Base-by-base conservation (phyloP, 441 rosid species). In the Aquilaria agallochum region DNA sequence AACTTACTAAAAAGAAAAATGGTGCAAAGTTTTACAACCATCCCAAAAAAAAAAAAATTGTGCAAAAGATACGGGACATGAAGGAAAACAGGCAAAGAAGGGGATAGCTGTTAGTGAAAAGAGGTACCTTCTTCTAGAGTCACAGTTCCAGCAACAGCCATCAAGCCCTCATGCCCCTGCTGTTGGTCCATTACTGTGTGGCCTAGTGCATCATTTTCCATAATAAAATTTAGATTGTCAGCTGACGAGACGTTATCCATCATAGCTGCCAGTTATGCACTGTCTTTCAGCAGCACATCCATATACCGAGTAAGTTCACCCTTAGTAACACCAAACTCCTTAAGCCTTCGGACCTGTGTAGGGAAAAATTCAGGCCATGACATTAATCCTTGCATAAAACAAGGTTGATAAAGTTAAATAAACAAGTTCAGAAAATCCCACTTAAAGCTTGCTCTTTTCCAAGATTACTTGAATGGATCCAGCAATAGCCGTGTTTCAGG, bases 251-350 rank as follows among this genome's bases (percentile, higher is more conserved):
- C 96, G 67, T 92, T 95, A 74, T 95, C 98, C 65, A 92, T 87
- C 98, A 90, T 92, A 62, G 98, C 98, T 44, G 98, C 94, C 59
- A 90, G 83, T 76, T 95, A 98, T 82, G 92, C 99, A 64, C 98
- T 95, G 72, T 95, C 99, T 82, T 95, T 92, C 57, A 95, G 70
- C 60, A 92, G 86, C 20, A 98, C 98, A 73, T 87, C 97, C 97
- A 92, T 83, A 78, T 95, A 95, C 62, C 99, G 96, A 53, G 95
- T 87, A 72, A 92, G 74, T 83, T 95, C 99, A 62, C 99, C 98
- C 78, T 72, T 92, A 61, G 98, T 95, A 59, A 95, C 98, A 74
- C 99, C 99, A 84, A 90, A 95, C 72, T 92, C 97, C 78, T 95
- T 95, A 48, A 95, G 96, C 79, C 98, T 84, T 70, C 98, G 90